Evolutionary conservation across 306 rosid genomes (phyloP).

Genomic region (Myrica gale): DNA sequence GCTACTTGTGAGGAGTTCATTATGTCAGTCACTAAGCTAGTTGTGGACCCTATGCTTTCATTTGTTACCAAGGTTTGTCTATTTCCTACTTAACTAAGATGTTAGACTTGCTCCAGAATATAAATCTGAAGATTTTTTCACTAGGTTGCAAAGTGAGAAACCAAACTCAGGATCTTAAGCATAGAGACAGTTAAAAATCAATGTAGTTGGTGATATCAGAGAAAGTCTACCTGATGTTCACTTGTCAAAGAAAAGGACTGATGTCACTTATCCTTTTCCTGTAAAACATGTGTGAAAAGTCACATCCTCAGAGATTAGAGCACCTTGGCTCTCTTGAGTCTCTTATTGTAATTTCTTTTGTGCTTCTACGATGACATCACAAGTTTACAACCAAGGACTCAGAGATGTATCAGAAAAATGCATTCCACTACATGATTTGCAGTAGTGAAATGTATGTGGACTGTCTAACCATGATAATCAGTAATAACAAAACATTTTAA

Average conservation of each 20-base stretch:
- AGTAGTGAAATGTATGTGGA: not conserved
- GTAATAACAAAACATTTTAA: not conserved
- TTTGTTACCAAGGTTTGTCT: slow-evolving; percentile 90
- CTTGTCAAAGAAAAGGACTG: not conserved
- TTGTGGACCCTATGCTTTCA: slow-evolving; percentile 97
- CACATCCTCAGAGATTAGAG: not conserved
- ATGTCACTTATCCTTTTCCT: not conserved
- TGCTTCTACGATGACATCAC: not conserved
- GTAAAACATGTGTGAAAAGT: not conserved
- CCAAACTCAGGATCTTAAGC: slow-evolving; percentile 20
- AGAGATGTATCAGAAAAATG: not conserved
- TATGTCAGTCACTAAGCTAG: slow-evolving; percentile 88
- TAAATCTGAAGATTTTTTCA: slow-evolving; percentile 16
- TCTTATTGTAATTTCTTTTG: too few species aligned
- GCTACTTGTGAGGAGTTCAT: slow-evolving; percentile 96
- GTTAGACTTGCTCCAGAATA: not conserved
- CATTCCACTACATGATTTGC: not conserved
- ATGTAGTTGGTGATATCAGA: slow-evolving; percentile 3
- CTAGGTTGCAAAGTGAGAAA: slow-evolving; percentile 16
- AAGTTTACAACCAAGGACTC: not conserved
- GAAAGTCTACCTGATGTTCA: not conserved
- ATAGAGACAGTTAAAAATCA: slow-evolving; percentile 15
- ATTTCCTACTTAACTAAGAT: slow-evolving; percentile 17
- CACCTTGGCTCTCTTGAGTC: not conserved
- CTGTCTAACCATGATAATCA: not conserved